Evolutionary conservation across 257 asterid genomes (phyloP).

Genomic region (Solanum chaucha): DNA sequence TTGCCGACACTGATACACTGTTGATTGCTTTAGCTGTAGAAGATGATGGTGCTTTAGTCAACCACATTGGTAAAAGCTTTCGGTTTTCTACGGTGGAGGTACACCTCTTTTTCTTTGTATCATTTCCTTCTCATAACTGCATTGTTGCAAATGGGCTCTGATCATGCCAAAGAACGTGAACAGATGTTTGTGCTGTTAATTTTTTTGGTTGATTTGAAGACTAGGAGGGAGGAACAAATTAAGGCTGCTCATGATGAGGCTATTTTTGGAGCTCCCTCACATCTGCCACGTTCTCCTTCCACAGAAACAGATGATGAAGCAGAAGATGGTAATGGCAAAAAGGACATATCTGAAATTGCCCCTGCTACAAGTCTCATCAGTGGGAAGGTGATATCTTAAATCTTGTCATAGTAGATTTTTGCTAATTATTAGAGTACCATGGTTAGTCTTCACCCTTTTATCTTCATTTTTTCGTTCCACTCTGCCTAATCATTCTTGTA

Average conservation of each 20-base stretch:
- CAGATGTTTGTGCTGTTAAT: neutral
- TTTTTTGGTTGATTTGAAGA: conserved; percentile 16
- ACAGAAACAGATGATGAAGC: conserved; percentile 25
- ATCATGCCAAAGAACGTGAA: neutral
- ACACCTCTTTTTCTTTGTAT: neutral
- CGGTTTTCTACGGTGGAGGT: conserved; percentile 78
- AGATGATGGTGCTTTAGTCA: conserved; percentile 69
- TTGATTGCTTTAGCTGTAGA: conserved; percentile 53
- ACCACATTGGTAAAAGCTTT: conserved; percentile 79
- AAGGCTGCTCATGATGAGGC: conserved; percentile 80
- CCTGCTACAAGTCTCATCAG: conserved; percentile 42
- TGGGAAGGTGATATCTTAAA: conserved; percentile 41
- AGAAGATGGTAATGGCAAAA: conserved; percentile 8
- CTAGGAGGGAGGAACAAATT: conserved; percentile 57
- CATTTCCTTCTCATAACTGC: neutral
- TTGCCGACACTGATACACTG: neutral
- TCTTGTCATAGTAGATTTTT: neutral
- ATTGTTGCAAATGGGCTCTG: neutral
- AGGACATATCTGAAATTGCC: conserved; percentile 18
- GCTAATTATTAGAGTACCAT: neutral
- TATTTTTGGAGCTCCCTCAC: conserved; percentile 67
- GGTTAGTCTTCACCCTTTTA: neutral
- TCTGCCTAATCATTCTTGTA: neutral
- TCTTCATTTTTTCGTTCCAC: neutral
- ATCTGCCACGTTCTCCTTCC: conserved; percentile 26